Evolutionary conservation across 441 rosid species (phyloP).

Genomic region (Daphne laureola): DNA sequence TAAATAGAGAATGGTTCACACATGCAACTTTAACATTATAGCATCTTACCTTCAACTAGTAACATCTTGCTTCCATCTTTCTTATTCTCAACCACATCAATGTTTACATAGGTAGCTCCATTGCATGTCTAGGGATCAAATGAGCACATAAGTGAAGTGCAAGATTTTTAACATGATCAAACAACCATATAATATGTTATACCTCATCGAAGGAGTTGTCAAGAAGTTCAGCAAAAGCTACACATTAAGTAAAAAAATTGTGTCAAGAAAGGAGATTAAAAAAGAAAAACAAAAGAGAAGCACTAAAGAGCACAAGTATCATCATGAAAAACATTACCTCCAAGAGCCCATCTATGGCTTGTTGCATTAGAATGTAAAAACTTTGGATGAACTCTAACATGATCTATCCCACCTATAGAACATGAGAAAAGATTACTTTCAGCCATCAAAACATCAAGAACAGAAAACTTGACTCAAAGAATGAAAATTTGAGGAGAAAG

Average conservation of each 20-base stretch:
- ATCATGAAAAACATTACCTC: conserved; percentile 38
- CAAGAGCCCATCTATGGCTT: conserved; percentile 97
- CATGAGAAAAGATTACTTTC: not conserved
- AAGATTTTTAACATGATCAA: not conserved
- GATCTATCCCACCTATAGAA: conserved; percentile 71
- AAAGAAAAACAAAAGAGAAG: conserved; percentile 2
- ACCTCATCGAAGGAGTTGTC: conserved; percentile 96
- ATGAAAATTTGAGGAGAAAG: no score
- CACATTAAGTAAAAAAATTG: conserved; percentile 7
- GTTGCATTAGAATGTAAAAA: conserved; percentile 94
- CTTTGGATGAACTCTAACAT: conserved; percentile 95
- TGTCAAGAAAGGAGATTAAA: conserved; percentile 6
- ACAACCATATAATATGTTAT: not conserved
- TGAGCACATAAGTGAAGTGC: conserved; percentile 1
- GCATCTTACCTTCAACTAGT: conserved; percentile 60
- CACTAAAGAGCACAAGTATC: not conserved
- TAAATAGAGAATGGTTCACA: no score
- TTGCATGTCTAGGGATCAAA: conserved; percentile 41
- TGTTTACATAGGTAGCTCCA: conserved; percentile 78
- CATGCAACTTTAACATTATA: not conserved
- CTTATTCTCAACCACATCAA: conserved; percentile 54
- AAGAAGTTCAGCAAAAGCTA: conserved; percentile 92
- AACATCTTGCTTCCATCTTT: conserved; percentile 73
- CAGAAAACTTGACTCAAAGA: no score
- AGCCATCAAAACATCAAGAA: not conserved